phyloP scores from a whole-genome alignment of 75 land plant species.

The Sequoiadendron giganteum region DNA sequence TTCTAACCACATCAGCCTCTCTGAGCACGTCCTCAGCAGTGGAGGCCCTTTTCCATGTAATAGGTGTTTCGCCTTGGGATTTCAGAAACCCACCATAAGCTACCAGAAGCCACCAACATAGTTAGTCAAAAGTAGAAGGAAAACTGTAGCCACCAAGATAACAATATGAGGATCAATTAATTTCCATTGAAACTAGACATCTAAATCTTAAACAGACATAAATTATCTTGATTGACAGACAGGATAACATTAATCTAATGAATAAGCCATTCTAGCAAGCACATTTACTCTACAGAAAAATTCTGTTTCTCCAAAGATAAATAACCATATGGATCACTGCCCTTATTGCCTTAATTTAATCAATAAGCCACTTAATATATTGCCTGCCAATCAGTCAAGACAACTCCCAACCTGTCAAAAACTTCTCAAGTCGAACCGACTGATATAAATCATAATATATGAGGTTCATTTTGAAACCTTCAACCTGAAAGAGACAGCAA shows the following conservation, averaged over 20 bases:
- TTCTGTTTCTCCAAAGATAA: not conserved
- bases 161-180: not conserved
- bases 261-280: not conserved
- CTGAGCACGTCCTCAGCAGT: conserved; percentile 84
- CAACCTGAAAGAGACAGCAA: conserved; percentile 51
- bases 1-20: conserved; percentile 87
- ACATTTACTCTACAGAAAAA: not conserved
- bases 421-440: conserved; percentile 83
- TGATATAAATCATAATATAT: conserved; percentile 96
- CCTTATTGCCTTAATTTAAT: not conserved
- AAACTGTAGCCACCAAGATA: not conserved
- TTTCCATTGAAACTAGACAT: not conserved
- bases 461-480: conserved; percentile 98
- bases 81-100: conserved; percentile 93
- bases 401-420: conserved; percentile 74
- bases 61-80: conserved; percentile 92
- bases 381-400: not conserved
- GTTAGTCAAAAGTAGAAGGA: conserved; percentile 7
- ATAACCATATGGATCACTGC: not conserved
- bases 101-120: conserved; percentile 22
- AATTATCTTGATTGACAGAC: not conserved
- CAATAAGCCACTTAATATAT: not conserved
- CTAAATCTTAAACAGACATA: not conserved
- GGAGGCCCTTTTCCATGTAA: conserved; percentile 85
- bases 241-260: not conserved